Percentiles rank a stretch among this genome's conserved stretches.
These are phyloP conservation scores for Fusarium newnesense DNA, from an alignment of 2,329 filamentous ascomycete genomes.

Conservation along the genomic window DNA sequence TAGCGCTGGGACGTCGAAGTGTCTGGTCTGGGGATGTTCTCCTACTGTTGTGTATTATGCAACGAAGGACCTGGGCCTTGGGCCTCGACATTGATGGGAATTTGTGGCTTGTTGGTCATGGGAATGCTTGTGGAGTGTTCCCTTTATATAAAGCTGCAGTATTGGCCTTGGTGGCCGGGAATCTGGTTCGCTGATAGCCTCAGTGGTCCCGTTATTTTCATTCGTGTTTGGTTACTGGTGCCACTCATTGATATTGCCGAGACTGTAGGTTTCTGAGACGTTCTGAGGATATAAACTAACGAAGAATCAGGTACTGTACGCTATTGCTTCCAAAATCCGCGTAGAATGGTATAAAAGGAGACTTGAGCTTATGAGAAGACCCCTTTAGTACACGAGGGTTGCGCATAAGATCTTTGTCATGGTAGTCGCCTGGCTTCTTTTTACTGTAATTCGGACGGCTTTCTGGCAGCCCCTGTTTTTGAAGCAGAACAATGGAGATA, in stretches of 20 bases:
- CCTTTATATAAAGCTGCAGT: conserved; percentile 3
- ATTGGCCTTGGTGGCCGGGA: conserved; percentile 11
- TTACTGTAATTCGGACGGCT: background rate
- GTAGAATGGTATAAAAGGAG: conserved; percentile 12
- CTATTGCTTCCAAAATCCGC: background rate
- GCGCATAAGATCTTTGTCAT: conserved; percentile 2
- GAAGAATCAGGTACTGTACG: background rate
- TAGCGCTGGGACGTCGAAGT: conserved; percentile 34
- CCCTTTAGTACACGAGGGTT: conserved; percentile 17
- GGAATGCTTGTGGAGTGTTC: conserved; percentile 2
- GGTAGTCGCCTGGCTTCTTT: background rate
- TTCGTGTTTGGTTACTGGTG: conserved; percentile 34
- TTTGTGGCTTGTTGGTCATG: conserved; percentile 12
- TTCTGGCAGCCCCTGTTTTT: background rate
- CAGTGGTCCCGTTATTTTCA: conserved; percentile 12
- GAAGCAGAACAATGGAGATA: background rate
- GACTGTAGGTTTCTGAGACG: conserved; percentile 25
- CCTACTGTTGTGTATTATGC: conserved; percentile 11
- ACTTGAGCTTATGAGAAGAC: background rate
- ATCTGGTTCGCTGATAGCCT: conserved; percentile 35
- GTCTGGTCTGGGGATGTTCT: conserved; percentile 32
- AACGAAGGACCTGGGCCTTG: conserved; percentile 1
- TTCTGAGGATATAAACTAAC: background rate
- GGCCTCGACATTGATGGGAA: conserved; percentile 7
- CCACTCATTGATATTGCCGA: conserved; percentile 40